Evolutionary conservation across 768 basidiomycete genomes (phyloP).

Genomic region (Rhodotorula paludigena): DNA sequence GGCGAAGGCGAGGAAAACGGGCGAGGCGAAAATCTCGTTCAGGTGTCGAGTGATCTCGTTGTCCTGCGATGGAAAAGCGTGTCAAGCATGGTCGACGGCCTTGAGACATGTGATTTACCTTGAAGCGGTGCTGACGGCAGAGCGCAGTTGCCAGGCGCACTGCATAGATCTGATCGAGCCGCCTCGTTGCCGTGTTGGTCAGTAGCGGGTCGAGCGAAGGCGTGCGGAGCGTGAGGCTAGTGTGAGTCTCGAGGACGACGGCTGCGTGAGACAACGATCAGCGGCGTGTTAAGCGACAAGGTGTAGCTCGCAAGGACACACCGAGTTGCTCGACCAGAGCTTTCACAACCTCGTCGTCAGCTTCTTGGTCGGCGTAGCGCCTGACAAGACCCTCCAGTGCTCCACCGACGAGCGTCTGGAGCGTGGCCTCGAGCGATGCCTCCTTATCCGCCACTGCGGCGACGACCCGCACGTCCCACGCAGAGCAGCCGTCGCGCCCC

Average conservation of each 20-base stretch:
- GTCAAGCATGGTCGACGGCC: neutral
- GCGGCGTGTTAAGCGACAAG: neutral
- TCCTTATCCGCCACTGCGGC: neutral
- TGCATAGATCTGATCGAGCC: slow-evolving; percentile 18
- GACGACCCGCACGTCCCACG: slow-evolving; percentile 9
- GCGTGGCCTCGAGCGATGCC: neutral
- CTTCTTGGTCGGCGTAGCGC: slow-evolving; percentile 18
- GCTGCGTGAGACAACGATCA: neutral
- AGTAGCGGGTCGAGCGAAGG: slow-evolving; percentile 29
- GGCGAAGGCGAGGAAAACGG: slow-evolving; percentile 11
- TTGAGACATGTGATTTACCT: slow-evolving; percentile 11
- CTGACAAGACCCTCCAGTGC: slow-evolving; percentile 13
- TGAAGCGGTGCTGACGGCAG: slow-evolving; percentile 17
- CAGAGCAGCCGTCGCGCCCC: slow-evolving; percentile 11
- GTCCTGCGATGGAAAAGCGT: slow-evolving; percentile 8
- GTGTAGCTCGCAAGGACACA: neutral
- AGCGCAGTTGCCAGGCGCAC: slow-evolving; percentile 10
- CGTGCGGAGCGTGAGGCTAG: slow-evolving; percentile 4
- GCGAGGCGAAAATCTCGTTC: slow-evolving; percentile 34
- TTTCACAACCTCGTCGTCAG: slow-evolving; percentile 11
- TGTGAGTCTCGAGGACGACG: neutral
- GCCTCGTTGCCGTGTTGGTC: slow-evolving; percentile 14
- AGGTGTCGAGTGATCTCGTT: slow-evolving; percentile 37
- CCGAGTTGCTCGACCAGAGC: slow-evolving; percentile 1
- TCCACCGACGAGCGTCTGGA: slow-evolving; percentile 11